Conservation (phyloP, 495 filamentous ascomycete species). For the Staphylotrichum longicolle region DNA sequence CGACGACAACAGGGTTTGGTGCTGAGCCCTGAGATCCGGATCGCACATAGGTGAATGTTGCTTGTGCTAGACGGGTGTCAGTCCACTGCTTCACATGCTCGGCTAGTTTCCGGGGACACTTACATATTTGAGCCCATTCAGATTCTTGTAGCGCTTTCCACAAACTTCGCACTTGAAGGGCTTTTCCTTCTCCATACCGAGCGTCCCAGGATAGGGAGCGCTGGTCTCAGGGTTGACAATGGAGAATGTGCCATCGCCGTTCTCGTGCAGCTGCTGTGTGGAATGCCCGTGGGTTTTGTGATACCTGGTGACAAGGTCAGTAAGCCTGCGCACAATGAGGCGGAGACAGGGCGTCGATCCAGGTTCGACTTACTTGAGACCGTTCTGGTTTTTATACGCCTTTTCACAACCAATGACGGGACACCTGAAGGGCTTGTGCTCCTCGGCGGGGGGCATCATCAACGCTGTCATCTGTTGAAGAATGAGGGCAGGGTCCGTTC, state of each 20-base stretch:
- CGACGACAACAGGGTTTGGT: slow-evolving; percentile 38
- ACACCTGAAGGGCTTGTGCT: slow-evolving; percentile 95
- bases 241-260: slow-evolving; percentile 93
- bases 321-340: background rate
- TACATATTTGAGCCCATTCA: slow-evolving; percentile 91
- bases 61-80: slow-evolving; percentile 57
- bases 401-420: slow-evolving; percentile 99
- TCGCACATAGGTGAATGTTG: slow-evolving; percentile 76
- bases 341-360: too few relatives aligned
- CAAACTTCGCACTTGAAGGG: slow-evolving; percentile 95
- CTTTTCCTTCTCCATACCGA: slow-evolving; percentile 99
- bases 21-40: slow-evolving; percentile 39
- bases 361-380: slow-evolving; percentile 69
- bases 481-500: slow-evolving; percentile 69
- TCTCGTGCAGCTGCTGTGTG: slow-evolving; percentile 92
- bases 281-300: slow-evolving; percentile 88
- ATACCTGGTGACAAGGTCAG: slow-evolving; percentile 53
- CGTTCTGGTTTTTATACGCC: slow-evolving; percentile 99
- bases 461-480: slow-evolving; percentile 70
- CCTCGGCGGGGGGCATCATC: slow-evolving; percentile 57
- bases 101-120: slow-evolving; percentile 21
- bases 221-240: slow-evolving; percentile 97
- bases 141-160: slow-evolving; percentile 98
- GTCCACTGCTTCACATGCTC: background rate
- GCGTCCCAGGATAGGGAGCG: slow-evolving; percentile 86